Conservation (phyloP, 1,284 basidiomycete species). For the Vanrija sp. region DNA sequence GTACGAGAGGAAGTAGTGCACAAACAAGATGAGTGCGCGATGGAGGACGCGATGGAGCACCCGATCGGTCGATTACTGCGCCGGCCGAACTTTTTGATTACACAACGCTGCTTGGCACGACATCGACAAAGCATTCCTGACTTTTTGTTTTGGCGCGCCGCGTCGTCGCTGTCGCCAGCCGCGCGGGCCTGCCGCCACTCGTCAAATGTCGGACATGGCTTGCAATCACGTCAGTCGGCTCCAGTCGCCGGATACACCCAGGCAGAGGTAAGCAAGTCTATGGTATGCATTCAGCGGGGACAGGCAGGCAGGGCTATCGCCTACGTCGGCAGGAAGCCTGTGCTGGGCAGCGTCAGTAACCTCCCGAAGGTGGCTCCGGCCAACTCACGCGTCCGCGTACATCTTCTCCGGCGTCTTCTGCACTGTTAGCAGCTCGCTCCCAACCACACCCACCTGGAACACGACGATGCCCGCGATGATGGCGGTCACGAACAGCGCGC, state of each 20-base stretch:
- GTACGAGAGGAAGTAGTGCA: too few species aligned
- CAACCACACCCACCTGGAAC: slow-evolving; percentile 31
- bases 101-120: too few species aligned
- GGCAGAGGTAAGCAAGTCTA: background rate
- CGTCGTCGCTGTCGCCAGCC: too few species aligned
- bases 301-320: background rate
- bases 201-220: too few species aligned
- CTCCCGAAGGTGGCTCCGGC: background rate
- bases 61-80: background rate
- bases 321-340: slow-evolving; percentile 23
- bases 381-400: slow-evolving; percentile 28
- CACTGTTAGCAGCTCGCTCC: background rate
- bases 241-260: too few species aligned
- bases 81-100: background rate
- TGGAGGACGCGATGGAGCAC: background rate
- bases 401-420: slow-evolving; percentile 29
- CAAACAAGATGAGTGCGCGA: too few species aligned
- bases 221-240: too few species aligned
- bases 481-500: slow-evolving; percentile 39
- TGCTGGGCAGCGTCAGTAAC: slow-evolving; percentile 1
- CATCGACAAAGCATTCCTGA: too few species aligned
- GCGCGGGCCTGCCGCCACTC: too few species aligned
- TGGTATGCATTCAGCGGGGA: background rate
- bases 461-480: slow-evolving; percentile 47
- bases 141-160: too few species aligned